Evolutionary conservation across 805 yeast genomes (phyloP).

Genomic region (Spathaspora hagerdaliae): DNA sequence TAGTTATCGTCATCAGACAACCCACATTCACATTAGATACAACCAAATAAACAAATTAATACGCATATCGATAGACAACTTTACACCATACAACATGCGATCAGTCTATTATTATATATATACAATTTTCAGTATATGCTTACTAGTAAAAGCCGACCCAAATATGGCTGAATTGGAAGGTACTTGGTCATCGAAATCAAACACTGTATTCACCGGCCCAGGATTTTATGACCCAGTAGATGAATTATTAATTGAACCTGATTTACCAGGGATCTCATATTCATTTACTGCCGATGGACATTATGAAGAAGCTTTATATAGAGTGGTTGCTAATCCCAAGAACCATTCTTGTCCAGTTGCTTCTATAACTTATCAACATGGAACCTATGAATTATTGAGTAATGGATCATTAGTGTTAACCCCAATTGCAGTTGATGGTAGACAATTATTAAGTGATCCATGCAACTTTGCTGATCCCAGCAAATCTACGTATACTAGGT

Average conservation of each 20-base stretch:
- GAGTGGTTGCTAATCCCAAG: constrained; percentile 63
- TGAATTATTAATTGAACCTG: constrained; percentile 91
- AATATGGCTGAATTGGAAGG: constrained; percentile 58
- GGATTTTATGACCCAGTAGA: constrained; percentile 95
- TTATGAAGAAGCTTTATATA: constrained; percentile 86
- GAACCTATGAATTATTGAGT: constrained; percentile 57
- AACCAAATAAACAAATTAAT: too few relatives aligned
- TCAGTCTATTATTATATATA: not conserved
- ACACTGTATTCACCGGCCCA: constrained; percentile 95
- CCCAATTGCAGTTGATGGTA: constrained; percentile 85
- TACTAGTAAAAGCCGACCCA: constrained; percentile 24
- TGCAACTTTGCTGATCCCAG: constrained; percentile 50
- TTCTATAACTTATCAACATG: constrained; percentile 83
- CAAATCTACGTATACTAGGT: constrained; percentile 63
- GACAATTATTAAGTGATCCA: constrained; percentile 86
- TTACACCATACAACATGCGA: not conserved
- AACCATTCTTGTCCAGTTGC: constrained; percentile 85
- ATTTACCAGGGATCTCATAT: constrained; percentile 88
- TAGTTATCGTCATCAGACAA: too few relatives aligned
- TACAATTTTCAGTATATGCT: not conserved
- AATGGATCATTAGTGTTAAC: constrained; percentile 68
- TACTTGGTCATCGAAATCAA: constrained; percentile 94
- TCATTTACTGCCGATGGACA: constrained; percentile 91
- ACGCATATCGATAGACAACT: too few relatives aligned
- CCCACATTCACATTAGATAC: too few relatives aligned